Conservation (phyloP, 495 filamentous ascomycete genomes). For the Xylaria cubensis region DNA sequence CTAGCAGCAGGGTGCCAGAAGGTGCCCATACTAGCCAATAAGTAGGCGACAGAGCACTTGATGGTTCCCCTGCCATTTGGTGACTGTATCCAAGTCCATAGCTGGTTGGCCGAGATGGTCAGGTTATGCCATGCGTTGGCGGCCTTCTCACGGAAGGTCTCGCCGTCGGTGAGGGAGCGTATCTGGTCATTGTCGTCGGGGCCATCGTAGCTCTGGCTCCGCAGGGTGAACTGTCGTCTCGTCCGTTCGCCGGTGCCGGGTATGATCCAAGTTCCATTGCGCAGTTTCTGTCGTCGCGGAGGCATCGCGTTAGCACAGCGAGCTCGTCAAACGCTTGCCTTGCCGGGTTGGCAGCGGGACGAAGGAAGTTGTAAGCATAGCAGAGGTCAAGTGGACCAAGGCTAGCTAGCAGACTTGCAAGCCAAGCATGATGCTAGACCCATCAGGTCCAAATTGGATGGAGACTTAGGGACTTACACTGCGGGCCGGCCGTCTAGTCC, state of each 20-base stretch:
- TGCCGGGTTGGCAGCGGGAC: slow-evolving; percentile 4
- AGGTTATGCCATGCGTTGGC: slow-evolving; percentile 37
- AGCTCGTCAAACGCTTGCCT: neutral
- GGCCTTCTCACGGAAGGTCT: slow-evolving; percentile 35
- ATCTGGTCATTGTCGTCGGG: slow-evolving; percentile 34
- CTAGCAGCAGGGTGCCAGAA: slow-evolving; percentile 76
- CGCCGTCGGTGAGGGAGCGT: slow-evolving; percentile 38
- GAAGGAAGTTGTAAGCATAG: neutral
- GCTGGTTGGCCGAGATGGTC: slow-evolving; percentile 28
- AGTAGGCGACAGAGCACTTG: slow-evolving; percentile 93
- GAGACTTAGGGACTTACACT: slow-evolving; percentile 25
- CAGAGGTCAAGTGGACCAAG: neutral
- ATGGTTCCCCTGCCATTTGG: slow-evolving; percentile 74
- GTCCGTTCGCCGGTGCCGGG: slow-evolving; percentile 66
- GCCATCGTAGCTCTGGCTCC: slow-evolving; percentile 41
- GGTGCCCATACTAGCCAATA: slow-evolving; percentile 86
- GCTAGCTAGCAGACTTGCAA: neutral
- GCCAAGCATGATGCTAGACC: slow-evolving; percentile 9
- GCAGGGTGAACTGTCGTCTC: slow-evolving; percentile 63
- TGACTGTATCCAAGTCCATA: slow-evolving; percentile 54
- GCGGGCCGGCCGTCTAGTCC: slow-evolving; percentile 19
- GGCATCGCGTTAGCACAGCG: slow-evolving; percentile 38
- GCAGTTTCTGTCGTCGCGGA: slow-evolving; percentile 55
- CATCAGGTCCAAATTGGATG: slow-evolving; percentile 2
- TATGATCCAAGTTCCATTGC: slow-evolving; percentile 67